Evolutionary conservation across 2,329 filamentous ascomycete genomes (phyloP).

Genomic region (Cladosporium sp.): DNA sequence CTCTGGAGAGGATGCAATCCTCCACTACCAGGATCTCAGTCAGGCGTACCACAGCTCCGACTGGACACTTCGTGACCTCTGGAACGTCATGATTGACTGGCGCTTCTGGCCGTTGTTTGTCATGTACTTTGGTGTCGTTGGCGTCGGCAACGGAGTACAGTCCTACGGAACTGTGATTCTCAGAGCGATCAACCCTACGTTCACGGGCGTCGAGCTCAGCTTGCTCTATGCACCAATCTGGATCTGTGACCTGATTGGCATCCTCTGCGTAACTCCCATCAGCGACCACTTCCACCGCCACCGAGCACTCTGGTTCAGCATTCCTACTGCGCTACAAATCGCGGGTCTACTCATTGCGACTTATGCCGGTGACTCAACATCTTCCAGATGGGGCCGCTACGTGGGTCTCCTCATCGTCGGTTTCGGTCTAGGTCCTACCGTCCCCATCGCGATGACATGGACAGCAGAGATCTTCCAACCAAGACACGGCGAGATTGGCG

Average conservation of each 20-base stretch:
- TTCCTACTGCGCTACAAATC: slow-evolving; percentile 76
- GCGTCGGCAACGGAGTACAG: slow-evolving; percentile 87
- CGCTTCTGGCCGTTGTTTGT: slow-evolving; percentile 79
- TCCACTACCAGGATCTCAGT: slow-evolving; percentile 81
- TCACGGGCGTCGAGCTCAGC: slow-evolving; percentile 74
- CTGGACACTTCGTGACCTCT: slow-evolving; percentile 73
- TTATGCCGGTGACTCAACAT: slow-evolving; percentile 64
- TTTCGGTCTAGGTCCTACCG: slow-evolving; percentile 85
- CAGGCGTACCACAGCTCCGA: slow-evolving; percentile 74
- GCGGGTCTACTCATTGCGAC: slow-evolving; percentile 77
- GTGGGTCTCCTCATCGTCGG: slow-evolving; percentile 86
- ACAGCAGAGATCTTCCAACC: slow-evolving; percentile 86
- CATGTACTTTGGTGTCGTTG: slow-evolving; percentile 95
- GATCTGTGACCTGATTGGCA: slow-evolving; percentile 80
- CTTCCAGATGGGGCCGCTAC: slow-evolving; percentile 74
- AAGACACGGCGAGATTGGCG: slow-evolving; percentile 85
- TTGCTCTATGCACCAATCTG: slow-evolving; percentile 88
- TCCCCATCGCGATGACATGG: slow-evolving; percentile 94
- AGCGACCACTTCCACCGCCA: slow-evolving; percentile 83
- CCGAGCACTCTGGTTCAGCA: slow-evolving; percentile 78
- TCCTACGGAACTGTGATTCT: slow-evolving; percentile 88
- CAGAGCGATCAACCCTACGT: slow-evolving; percentile 68
- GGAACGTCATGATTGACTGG: slow-evolving; percentile 76
- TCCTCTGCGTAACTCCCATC: slow-evolving; percentile 79
- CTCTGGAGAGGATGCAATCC: slow-evolving; percentile 70